Base-by-base conservation (phyloP, 2,329 filamentous ascomycete genomes). In the Sporothrix sp. region DNA sequence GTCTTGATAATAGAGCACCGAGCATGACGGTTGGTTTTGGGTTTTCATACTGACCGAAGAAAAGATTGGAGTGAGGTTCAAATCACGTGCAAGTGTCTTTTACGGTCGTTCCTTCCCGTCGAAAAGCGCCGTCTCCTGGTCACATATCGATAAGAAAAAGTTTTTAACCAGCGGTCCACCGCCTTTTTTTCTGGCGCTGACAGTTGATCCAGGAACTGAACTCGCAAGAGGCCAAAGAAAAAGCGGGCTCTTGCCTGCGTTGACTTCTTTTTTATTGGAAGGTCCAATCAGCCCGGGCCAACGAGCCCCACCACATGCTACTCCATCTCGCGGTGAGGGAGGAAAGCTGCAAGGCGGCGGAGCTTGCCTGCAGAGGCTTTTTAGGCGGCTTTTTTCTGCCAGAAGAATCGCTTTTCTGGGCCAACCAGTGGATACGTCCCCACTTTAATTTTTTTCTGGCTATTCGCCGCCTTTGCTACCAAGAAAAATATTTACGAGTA, bases 381-480 rank as follows among this genome's bases (percentile, higher is more conserved):
- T n/a, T n/a, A n/a, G n/a, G n/a, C n/a, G n/a, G n/a, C n/a, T 45
- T 45, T 45, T 45, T 45, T 45, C 30, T 45, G 43, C 43, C 42
- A 50, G 39, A 18, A 30, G 25, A 35, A 30, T 13, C 30, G 14
- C 43, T 52, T 53, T 56, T 53, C 53, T 56, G 53, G 48, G 55
- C 53, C 55, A 56, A 55, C 53, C 49, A 48, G 42, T 18, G 7
- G 35, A 27, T 28, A 20, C 28, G 5, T 5, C 13, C n/a, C 50
- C 53, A 50, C 55, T 50, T 54, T 54, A 54, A 30, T 52, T 50
- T 58, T 56, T 56, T 54, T 57, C 53, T 48, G 44, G 33, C 35
- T 28, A 37, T n/a, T 27, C 21, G 21, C 18, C 42, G 30, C 27
- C 21, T 43, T 21, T 30, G 13, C 18, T 5, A 32, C 27, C 37